Evolutionary conservation across 164 flowering plant species (phyloP).

Genomic region (Brasenia schreberi): DNA sequence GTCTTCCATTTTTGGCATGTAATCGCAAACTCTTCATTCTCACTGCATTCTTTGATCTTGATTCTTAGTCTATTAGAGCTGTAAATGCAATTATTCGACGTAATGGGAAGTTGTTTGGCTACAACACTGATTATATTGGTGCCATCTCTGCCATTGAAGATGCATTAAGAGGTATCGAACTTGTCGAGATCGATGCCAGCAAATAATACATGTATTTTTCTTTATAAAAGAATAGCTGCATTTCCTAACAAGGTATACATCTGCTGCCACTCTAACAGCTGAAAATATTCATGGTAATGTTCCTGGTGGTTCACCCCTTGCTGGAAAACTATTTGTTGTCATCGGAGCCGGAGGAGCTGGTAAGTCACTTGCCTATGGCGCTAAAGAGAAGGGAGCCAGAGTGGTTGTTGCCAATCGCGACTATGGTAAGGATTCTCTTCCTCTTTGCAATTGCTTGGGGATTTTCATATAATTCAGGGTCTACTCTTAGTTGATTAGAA

Average conservation of each 20-base stretch:
- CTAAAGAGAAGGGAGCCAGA: constrained; percentile 37
- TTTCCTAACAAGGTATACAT: background rate
- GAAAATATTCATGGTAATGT: background rate
- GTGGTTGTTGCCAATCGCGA: constrained; percentile 32
- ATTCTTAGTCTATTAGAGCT: constrained; percentile 53
- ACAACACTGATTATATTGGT: constrained; percentile 61
- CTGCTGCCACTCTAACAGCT: background rate
- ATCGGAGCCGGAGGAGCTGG: constrained; percentile 73
- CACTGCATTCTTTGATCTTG: background rate
- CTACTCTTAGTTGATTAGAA: background rate
- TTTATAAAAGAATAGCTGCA: background rate
- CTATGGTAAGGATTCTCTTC: constrained; percentile 21
- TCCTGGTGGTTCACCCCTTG: constrained; percentile 18
- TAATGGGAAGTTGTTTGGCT: constrained; percentile 61
- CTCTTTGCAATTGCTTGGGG: background rate
- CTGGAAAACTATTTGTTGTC: constrained; percentile 34
- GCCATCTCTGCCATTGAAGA: constrained; percentile 63
- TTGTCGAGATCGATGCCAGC: background rate
- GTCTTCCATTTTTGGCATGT: background rate
- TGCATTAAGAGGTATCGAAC: constrained; percentile 30
- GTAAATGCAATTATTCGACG: constrained; percentile 56
- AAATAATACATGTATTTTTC: background rate
- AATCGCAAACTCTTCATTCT: background rate
- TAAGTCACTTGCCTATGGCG: constrained; percentile 58
- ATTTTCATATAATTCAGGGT: too few species aligned